These are phyloP conservation scores for Annulohypoxylon moriforme DNA, from an alignment of 495 filamentous ascomycete genomes.

Conservation along the genomic window DNA sequence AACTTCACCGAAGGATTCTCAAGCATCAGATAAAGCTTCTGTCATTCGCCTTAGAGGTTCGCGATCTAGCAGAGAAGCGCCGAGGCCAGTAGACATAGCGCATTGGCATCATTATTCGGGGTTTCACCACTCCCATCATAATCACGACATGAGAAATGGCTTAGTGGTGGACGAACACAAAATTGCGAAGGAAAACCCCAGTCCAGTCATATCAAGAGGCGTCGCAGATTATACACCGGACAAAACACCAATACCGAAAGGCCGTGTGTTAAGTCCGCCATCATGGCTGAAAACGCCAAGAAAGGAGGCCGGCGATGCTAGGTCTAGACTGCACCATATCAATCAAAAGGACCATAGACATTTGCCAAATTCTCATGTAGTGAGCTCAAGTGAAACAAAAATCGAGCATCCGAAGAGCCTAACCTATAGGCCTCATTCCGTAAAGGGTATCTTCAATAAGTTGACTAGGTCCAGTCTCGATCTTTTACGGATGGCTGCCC, in stretches of 20 bases:
- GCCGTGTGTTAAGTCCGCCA: constrained; percentile 50
- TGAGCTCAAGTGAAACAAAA: not conserved
- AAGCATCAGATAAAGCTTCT: not conserved
- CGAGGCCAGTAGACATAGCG: not conserved
- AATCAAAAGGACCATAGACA: constrained; percentile 1
- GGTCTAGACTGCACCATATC: constrained; percentile 34
- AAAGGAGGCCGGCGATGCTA: constrained; percentile 44
- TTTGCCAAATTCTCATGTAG: not conserved
- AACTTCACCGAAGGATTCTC: constrained; percentile 5
- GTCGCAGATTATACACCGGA: not conserved
- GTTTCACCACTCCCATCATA: constrained; percentile 19
- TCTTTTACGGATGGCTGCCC: constrained; percentile 32
- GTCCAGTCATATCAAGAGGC: not conserved
- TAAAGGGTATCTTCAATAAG: constrained; percentile 2
- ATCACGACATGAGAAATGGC: not conserved
- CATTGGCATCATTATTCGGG: constrained; percentile 6
- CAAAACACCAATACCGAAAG: constrained; percentile 35
- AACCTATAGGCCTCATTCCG: not conserved
- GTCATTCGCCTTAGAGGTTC: not conserved
- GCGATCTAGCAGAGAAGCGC: not conserved
- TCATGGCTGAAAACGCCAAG: constrained; percentile 49
- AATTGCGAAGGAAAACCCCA: not conserved
- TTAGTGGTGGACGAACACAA: not conserved
- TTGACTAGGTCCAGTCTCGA: constrained; percentile 9
- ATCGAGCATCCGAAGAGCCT: not conserved